Base-by-base conservation (phyloP, 192 early-diverging fungal genomes). In the Linnemannia exigua region DNA sequence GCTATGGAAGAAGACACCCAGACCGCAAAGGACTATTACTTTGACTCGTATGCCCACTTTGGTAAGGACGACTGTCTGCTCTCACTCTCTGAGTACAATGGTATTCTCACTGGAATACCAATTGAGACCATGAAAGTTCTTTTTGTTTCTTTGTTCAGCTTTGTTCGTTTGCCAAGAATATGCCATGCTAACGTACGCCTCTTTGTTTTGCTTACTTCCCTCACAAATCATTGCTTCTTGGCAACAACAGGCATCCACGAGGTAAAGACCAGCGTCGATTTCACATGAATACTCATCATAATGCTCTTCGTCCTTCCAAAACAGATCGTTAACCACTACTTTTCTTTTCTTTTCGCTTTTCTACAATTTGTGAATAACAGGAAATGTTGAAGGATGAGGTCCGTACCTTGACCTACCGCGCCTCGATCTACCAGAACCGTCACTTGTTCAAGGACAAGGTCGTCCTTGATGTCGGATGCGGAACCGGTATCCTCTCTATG, bases 1-100 rank as follows among this genome's bases (percentile, higher is more conserved):
- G 82, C 78, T 70, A 86, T 86, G 84, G 84, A 86, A 80, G 84
- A 86, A 71, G 84, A 86, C 75, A 80, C 84, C 25, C 84, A 74
- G 73, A 89, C 88, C 37, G 87, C 86, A 66, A 89, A 89, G 77
- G 88, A 98, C 89, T 99, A 99, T 90, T 99, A 99, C 95, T 99
- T 99, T 92, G 98, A 99, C 92, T 99, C 98, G 67, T 99, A 99
- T 91, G 97, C 98, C 52, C 98, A 99, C 93, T 99, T 98, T 90
- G 96, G 96, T 93, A 91, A 87, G 89, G 75, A 44, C 48, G 67
- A 2, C 37, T 37, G 12, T 61, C 52, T 41, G 22, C 25, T 67
- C 5, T 69, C 46, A 69, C 52, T 31, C 35, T 8, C 35, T 41
- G 12, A 20, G 1, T n/a, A 2, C 58, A 63, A 63, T 14, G 25